These are phyloP conservation scores for Firmiana major DNA, from an alignment of 345 rosid genomes.

Conservation along the genomic window DNA sequence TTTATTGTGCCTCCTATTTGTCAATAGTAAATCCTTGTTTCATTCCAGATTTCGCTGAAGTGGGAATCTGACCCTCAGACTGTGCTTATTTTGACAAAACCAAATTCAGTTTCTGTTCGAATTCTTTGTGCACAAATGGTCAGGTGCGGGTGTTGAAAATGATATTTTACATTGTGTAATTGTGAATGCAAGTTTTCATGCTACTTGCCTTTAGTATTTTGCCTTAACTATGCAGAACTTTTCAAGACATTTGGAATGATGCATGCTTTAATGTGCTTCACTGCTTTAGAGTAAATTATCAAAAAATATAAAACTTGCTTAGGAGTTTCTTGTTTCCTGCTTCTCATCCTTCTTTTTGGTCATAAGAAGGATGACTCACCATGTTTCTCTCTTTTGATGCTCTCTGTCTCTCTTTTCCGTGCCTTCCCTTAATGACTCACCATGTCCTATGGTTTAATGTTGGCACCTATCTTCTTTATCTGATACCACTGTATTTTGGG, in stretches of 20 bases:
- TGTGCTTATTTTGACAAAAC: conserved; percentile 85
- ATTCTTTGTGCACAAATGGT: conserved; percentile 76
- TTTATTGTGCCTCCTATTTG: not conserved
- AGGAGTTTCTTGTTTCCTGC: not conserved
- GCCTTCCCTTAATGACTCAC: not conserved
- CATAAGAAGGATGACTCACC: no score
- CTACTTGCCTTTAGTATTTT: not conserved
- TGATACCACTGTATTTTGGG: not conserved
- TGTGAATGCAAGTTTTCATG: conserved; percentile 2
- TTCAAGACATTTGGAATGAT: not conserved
- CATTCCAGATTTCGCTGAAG: conserved; percentile 80
- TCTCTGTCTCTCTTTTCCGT: not conserved
- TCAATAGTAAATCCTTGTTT: not conserved
- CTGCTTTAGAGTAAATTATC: not conserved
- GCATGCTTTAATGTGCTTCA: not conserved
- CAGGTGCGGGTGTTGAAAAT: conserved; percentile 48
- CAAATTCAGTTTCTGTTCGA: conserved; percentile 77
- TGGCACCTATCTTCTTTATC: not conserved
- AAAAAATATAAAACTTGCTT: not conserved
- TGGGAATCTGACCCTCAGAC: conserved; percentile 94
- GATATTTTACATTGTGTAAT: conserved; percentile 7
- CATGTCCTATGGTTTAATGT: not conserved
- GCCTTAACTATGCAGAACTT: not conserved
- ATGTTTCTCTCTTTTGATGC: not conserved
- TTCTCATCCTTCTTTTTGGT: not conserved